Base-by-base conservation (phyloP, 495 filamentous ascomycete species). In the Aspergillus haitiensis region DNA sequence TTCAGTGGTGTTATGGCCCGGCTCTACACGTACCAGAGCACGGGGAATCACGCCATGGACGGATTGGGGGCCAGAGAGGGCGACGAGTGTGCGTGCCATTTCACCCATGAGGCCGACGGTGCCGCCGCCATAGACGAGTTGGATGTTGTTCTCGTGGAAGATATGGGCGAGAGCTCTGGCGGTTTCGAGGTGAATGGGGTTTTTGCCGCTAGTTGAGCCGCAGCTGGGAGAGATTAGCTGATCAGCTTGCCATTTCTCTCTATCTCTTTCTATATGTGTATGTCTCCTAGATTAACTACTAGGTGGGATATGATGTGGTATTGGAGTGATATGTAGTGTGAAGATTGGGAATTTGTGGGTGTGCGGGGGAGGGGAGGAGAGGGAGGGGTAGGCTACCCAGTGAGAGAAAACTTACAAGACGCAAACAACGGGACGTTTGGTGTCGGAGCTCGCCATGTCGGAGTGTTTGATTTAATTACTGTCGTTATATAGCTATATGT, bases 101-200 rank as follows among this genome's bases (percentile, higher is more conserved):
- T 96, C 91, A 63, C 94, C 94, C 94, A 98, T 98, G 21, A 98
- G 80, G 7, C 94, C 94, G 7, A 88, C 85, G 15, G 95, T 97
- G 66, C 94, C 94, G 59, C 95, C 94, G 67, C 94, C 94, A 73
- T 97, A 98, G 55, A 98, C 89, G 34, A 98, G 85, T 3, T 79
- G 77, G 63, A 95, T 88, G 64, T 87, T 85, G 65, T 90, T 78
- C 57, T 82, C 75, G 72, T 90, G 84, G 76, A 98, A 86, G 61
- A 80, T 78, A 27, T 80, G 74, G 40, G 88, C 94, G 7, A 98
- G 86, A n/a, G 82, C 75, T 33, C 85, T 85, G 2, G 95, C 95
- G 5, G 92, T 87, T 68, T 84, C 86, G 49, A 90, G 62, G 70
- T 97, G 80, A 13, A 75, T 77, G 7, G 91, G 84, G 52, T 84